These are phyloP conservation scores for Stagonosporopsis tanaceti DNA, from an alignment of 2,329 filamentous ascomycete genomes.

Conservation along the genomic window DNA sequence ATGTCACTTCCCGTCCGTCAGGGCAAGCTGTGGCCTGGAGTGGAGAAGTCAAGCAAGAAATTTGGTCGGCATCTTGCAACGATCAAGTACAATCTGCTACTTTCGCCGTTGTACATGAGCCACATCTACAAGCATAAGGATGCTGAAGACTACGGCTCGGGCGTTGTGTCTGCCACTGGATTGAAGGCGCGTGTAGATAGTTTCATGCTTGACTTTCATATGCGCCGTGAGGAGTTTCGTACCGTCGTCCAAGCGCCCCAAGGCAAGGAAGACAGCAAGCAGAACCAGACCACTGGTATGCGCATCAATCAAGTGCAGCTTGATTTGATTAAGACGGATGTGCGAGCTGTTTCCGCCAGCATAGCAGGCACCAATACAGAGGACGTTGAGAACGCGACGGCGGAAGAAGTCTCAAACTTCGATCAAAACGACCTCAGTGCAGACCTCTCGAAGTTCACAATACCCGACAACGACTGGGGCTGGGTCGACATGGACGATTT, in stretches of 20 bases:
- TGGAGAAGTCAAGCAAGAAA: conserved; percentile 98
- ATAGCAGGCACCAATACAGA: conserved; percentile 82
- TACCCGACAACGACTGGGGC: conserved; percentile 91
- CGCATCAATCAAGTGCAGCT: conserved; percentile 94
- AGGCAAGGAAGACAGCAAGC: conserved; percentile 66
- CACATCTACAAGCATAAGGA: conserved; percentile 99
- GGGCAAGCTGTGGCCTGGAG: conserved; percentile 86
- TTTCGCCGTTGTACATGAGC: conserved; percentile 92
- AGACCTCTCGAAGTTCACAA: conserved; percentile 86
- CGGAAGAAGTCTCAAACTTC: conserved; percentile 66
- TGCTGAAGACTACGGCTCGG: conserved; percentile 80
- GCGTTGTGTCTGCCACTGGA: conserved; percentile 89
- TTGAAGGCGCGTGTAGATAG: conserved; percentile 95
- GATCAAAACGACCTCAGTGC: conserved; percentile 59
- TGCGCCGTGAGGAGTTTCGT: conserved; percentile 89
- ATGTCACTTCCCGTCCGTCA: conserved; percentile 96
- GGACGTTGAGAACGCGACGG: conserved; percentile 72
- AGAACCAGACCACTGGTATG: conserved; percentile 87
- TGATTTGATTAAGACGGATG: conserved; percentile 88
- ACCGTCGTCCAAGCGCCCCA: conserved; percentile 75
- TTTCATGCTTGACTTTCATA: conserved; percentile 96
- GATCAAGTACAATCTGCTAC: conserved; percentile 93
- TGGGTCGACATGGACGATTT: conserved; percentile 99
- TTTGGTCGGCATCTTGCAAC: conserved; percentile 97
- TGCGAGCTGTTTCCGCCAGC: conserved; percentile 90